phyloP scores from a whole-genome alignment of 352 stramenopile genomes.

The Phytophthora syringae region DNA sequence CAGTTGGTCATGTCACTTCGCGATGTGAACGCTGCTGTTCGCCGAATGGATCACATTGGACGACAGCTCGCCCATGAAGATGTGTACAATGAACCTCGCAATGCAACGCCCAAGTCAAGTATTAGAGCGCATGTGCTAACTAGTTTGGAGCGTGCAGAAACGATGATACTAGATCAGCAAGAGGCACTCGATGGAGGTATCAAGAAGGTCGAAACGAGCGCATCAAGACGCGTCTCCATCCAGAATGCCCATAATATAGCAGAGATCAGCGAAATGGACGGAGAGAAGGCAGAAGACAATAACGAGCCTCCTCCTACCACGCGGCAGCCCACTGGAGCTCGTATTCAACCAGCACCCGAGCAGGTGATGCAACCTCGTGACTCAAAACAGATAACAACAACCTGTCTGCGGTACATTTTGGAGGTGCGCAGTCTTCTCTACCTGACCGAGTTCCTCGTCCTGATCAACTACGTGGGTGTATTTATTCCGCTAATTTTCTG shows the following conservation, averaged over 20 bases:
- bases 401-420: conserved; percentile 9
- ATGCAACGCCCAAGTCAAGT: conserved; percentile 10
- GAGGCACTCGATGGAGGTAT: neutral
- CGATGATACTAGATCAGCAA: conserved; percentile 11
- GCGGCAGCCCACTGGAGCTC: neutral
- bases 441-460: conserved; percentile 36
- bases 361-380: neutral
- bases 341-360: conserved; percentile 15
- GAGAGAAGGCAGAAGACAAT: neutral
- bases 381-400: neutral
- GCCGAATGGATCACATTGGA: conserved; percentile 8
- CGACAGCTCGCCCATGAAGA: conserved; percentile 12
- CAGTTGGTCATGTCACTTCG: conserved; percentile 19
- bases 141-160: conserved; percentile 16
- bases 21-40: conserved; percentile 21
- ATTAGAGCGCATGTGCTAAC: neutral
- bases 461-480: conserved; percentile 43
- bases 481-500: conserved; percentile 41
- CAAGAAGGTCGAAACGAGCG: neutral
- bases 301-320: conserved; percentile 1
- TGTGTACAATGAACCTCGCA: conserved; percentile 4
- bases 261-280: neutral
- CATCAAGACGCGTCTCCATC: neutral
- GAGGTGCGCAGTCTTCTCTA: conserved; percentile 32
- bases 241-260: neutral